Evolutionary conservation across 768 basidiomycete genomes (phyloP).

Genomic region (Suillus discolor): DNA sequence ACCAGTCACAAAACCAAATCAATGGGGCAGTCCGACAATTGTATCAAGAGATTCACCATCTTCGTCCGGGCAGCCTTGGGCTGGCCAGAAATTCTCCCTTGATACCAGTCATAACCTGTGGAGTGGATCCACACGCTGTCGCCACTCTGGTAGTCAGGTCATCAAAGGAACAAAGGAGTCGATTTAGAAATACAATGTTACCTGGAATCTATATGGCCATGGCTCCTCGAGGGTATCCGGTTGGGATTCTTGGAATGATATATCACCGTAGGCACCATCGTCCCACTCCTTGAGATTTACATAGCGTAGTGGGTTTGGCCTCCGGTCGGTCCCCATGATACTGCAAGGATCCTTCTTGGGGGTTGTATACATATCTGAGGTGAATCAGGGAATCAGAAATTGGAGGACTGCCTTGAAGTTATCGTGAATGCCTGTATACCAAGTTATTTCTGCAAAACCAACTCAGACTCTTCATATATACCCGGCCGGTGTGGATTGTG

Average conservation of each 20-base stretch:
- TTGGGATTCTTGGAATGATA: slow-evolving; percentile 24
- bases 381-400: background rate
- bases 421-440: too few relatives aligned
- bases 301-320: slow-evolving; percentile 12
- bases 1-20: slow-evolving; percentile 7
- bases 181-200: slow-evolving; percentile 8
- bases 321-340: slow-evolving; percentile 8
- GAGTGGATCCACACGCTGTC: slow-evolving; percentile 57
- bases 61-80: slow-evolving; percentile 48
- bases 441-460: background rate
- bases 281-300: slow-evolving; percentile 32
- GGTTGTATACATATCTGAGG: slow-evolving; percentile 1
- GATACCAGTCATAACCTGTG: slow-evolving; percentile 51
- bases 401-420: background rate
- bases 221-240: slow-evolving; percentile 52
- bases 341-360: background rate
- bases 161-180: slow-evolving; percentile 5
- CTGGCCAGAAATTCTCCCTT: slow-evolving; percentile 49
- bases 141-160: slow-evolving; percentile 36
- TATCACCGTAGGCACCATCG: slow-evolving; percentile 23
- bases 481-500: background rate
- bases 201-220: slow-evolving; percentile 54
- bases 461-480: background rate
- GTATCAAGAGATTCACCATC: slow-evolving; percentile 37
- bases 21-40: background rate